Conservation (phyloP, 2,329 filamentous ascomycete genomes). For the Arthrinium phaeospermum region DNA sequence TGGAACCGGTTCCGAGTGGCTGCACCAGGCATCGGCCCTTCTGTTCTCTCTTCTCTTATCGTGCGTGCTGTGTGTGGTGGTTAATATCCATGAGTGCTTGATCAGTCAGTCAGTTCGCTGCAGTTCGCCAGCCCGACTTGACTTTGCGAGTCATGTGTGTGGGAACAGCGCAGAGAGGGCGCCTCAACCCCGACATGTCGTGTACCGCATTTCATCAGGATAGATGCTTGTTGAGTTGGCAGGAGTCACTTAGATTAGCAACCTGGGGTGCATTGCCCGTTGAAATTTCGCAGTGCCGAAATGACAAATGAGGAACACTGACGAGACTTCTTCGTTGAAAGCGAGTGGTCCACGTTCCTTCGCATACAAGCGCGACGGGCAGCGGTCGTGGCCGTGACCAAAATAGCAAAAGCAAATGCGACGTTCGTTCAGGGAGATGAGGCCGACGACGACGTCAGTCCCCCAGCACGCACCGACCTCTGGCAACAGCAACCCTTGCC, state of each 20-base stretch:
- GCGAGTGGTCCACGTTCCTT: neutral
- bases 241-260: neutral
- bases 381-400: neutral
- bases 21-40: neutral
- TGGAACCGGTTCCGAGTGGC: neutral
- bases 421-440: neutral
- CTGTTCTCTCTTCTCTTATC: neutral
- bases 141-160: constrained; percentile 4
- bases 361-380: neutral
- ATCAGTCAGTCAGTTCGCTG: neutral
- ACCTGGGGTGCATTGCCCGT: constrained; percentile 4
- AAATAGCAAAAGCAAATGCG: constrained; percentile 11
- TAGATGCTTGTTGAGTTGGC: constrained; percentile 11
- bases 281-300: neutral
- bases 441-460: neutral
- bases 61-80: neutral
- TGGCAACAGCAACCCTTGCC: neutral
- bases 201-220: constrained; percentile 4
- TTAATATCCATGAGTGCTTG: neutral
- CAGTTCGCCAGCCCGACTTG: neutral
- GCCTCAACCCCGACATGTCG: neutral
- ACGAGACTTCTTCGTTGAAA: too few relatives aligned
- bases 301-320: neutral
- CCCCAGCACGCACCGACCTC: neutral
- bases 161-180: neutral